Evolutionary conservation across 495 filamentous ascomycete species (phyloP).

Genomic region (Penicillium parvum): DNA sequence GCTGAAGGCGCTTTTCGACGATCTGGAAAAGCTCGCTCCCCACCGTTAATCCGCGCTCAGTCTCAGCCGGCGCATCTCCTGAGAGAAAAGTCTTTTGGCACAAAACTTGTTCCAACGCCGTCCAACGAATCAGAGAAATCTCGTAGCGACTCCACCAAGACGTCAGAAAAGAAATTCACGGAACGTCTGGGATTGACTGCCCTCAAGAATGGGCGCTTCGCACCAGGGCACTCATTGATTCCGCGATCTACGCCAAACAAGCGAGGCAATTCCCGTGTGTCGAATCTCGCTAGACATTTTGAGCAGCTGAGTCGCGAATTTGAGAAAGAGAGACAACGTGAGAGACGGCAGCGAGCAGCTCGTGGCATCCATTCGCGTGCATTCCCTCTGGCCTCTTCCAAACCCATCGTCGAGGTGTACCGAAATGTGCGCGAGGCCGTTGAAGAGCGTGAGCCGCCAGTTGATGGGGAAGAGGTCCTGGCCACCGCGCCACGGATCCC

Average conservation of each 20-base stretch:
- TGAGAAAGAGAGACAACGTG: conserved; percentile 86
- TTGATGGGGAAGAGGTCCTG: conserved; percentile 53
- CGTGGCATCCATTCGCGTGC: conserved; percentile 75
- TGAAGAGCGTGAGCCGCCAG: conserved; percentile 70
- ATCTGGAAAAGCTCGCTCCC: conserved; percentile 47
- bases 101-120: conserved; percentile 14
- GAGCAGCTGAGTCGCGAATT: conserved; percentile 96
- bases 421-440: conserved; percentile 89
- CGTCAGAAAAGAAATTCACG: conserved; percentile 66
- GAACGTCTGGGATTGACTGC: conserved; percentile 59
- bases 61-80: conserved; percentile 58
- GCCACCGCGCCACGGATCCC: conserved; percentile 25
- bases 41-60: conserved; percentile 64
- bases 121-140: conserved; percentile 20
- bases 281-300: conserved; percentile 87
- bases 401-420: conserved; percentile 94
- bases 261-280: conserved; percentile 70
- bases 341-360: conserved; percentile 76
- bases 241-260: conserved; percentile 74
- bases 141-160: conserved; percentile 30
- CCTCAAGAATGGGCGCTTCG: conserved; percentile 57
- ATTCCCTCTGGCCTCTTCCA: conserved; percentile 86
- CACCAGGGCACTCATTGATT: conserved; percentile 69
- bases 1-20: conserved; percentile 40
- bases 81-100: conserved; percentile 23